These are phyloP conservation scores for Ophiostoma piceae DNA, from an alignment of 2,329 filamentous ascomycete species.

Conservation along the genomic window DNA sequence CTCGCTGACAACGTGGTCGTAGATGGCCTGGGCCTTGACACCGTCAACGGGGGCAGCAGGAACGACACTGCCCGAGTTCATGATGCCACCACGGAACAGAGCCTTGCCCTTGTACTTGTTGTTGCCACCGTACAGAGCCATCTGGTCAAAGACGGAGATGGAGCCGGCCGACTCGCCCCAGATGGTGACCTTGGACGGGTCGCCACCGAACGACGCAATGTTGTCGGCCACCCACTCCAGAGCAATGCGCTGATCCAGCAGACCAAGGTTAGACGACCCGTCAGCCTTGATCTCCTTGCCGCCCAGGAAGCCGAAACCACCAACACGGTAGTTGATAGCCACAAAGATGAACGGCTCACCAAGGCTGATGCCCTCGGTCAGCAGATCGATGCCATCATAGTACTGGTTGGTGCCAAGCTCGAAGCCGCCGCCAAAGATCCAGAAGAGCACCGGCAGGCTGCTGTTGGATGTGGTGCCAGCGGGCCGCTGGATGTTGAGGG, in stretches of 20 bases:
- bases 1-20: conserved; percentile 54
- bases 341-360: conserved; percentile 68
- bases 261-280: conserved; percentile 62
- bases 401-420: conserved; percentile 47
- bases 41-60: conserved; percentile 61
- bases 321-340: conserved; percentile 71
- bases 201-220: conserved; percentile 71
- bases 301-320: conserved; percentile 67
- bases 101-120: conserved; percentile 68
- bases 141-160: conserved; percentile 72
- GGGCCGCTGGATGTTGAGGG: conserved; percentile 55
- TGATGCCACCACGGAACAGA: conserved; percentile 71
- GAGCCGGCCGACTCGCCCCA: conserved; percentile 70
- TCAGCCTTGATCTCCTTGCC: conserved; percentile 63
- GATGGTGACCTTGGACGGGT: conserved; percentile 70
- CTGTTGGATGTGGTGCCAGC: conserved; percentile 48
- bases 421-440: conserved; percentile 66
- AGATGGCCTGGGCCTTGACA: conserved; percentile 59
- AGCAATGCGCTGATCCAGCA: conserved; percentile 66
- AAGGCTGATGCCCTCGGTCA: conserved; percentile 42
- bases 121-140: conserved; percentile 64
- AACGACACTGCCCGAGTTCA: conserved; percentile 64
- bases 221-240: conserved; percentile 75
- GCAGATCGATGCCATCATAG: conserved; percentile 48
- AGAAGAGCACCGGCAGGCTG: conserved; percentile 63